A percentile compares a stretch with the other conserved stretches of the same genome.
Evolutionary conservation across 129 eudicot genomes (phyloP).

Genomic region (Tanacetum coccineum): DNA sequence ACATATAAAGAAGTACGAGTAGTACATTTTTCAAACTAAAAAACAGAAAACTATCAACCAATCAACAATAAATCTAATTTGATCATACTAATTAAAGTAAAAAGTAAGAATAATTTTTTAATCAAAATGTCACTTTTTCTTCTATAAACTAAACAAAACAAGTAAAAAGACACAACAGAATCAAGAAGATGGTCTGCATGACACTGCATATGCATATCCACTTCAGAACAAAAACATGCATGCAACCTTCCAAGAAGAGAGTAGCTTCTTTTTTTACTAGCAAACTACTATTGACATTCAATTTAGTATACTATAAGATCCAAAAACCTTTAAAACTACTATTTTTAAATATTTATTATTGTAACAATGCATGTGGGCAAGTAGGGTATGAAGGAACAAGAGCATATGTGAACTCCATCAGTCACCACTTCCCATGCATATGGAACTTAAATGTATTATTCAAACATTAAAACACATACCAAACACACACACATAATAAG

Average conservation of each 20-base stretch:
- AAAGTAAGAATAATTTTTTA: background rate
- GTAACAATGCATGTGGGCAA: slow-evolving; percentile 29
- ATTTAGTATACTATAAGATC: background rate
- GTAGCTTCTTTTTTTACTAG: slow-evolving; percentile 9
- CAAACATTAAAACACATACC: slow-evolving; percentile 15
- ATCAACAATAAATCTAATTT: background rate
- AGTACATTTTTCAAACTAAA: background rate
- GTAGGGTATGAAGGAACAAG: slow-evolving; percentile 28
- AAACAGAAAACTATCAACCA: too few species aligned
- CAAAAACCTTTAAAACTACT: background rate
- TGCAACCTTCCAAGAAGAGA: slow-evolving; percentile 23
- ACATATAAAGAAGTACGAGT: background rate
- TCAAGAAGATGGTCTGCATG: slow-evolving; percentile 8
- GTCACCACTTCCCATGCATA: slow-evolving; percentile 45
- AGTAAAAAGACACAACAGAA: slow-evolving; percentile 18
- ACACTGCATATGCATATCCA: slow-evolving; percentile 25
- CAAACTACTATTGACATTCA: background rate
- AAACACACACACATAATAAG: slow-evolving; percentile 12
- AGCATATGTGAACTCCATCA: slow-evolving; percentile 11
- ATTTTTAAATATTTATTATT: background rate
- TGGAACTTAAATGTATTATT: slow-evolving; percentile 25
- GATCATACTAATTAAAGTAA: too few species aligned
- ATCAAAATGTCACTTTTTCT: background rate
- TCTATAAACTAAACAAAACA: background rate
- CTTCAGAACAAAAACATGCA: slow-evolving; percentile 14